A percentile compares a stretch with the other conserved stretches of the same genome.
phyloP scores from a whole-genome alignment of 1,139 yeast species.

The Blastobotrys raffinosifermentans region DNA sequence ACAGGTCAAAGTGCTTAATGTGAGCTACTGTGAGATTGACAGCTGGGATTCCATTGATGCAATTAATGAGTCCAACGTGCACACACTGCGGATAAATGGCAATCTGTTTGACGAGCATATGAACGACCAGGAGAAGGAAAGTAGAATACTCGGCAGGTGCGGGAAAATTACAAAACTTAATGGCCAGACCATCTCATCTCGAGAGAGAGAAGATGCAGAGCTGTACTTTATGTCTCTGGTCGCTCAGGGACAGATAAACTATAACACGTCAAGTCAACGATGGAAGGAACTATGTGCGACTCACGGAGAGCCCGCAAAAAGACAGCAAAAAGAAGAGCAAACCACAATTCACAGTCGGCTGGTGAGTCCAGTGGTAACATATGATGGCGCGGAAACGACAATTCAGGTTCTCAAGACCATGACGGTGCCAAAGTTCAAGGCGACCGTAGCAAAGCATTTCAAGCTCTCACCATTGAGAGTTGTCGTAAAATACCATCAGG shows the following conservation, averaged over 20 bases:
- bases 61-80: constrained; percentile 31
- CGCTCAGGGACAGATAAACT: constrained; percentile 29
- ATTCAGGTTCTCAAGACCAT: constrained; percentile 19
- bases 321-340: constrained; percentile 15
- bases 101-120: constrained; percentile 50
- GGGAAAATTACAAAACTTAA: constrained; percentile 41
- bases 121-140: constrained; percentile 13
- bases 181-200: constrained; percentile 45
- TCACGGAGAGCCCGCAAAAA: constrained; percentile 28
- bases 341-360: constrained; percentile 4
- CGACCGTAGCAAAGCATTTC: constrained; percentile 17
- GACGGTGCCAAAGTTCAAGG: constrained; percentile 22
- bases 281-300: constrained; percentile 30
- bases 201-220: constrained; percentile 60
- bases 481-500: no score
- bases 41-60: constrained; percentile 48
- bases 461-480: constrained; percentile 16
- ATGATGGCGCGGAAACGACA: constrained; percentile 10
- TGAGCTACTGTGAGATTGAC: constrained; percentile 43
- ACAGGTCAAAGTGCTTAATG: constrained; percentile 33
- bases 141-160: no score
- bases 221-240: constrained; percentile 57
- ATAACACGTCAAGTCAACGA: constrained; percentile 24
- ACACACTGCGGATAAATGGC: constrained; percentile 42
- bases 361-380: constrained; percentile 13